These are phyloP conservation scores for Andrographis paniculata DNA, from an alignment of 305 asterid genomes.

Conservation along the genomic window DNA sequence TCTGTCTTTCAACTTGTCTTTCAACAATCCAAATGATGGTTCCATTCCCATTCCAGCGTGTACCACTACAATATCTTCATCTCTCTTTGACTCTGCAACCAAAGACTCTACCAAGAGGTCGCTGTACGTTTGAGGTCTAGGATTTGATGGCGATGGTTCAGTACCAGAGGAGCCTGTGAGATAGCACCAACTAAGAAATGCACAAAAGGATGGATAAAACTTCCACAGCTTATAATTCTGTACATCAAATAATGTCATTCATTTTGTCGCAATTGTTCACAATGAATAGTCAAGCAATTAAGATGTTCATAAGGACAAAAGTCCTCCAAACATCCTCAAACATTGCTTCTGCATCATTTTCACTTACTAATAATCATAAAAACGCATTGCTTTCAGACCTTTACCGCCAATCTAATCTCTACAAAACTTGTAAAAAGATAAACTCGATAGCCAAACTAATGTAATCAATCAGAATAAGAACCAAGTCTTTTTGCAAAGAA, in stretches of 20 bases:
- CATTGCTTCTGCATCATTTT: too few species aligned
- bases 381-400: too few species aligned
- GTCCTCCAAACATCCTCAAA: too few species aligned
- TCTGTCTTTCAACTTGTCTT: slow-evolving; percentile 43
- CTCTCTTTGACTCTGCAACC: slow-evolving; percentile 52
- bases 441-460: too few species aligned
- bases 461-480: too few species aligned
- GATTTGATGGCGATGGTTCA: slow-evolving; percentile 21
- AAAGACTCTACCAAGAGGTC: slow-evolving; percentile 70
- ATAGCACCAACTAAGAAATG: slow-evolving; percentile 12
- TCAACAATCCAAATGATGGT: slow-evolving; percentile 48
- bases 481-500: too few species aligned
- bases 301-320: too few species aligned
- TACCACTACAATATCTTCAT: slow-evolving; percentile 71
- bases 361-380: too few species aligned
- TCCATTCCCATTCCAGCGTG: slow-evolving; percentile 95
- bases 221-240: neutral
- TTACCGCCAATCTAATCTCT: too few species aligned
- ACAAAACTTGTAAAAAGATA: too few species aligned
- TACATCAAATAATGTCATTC: too few species aligned
- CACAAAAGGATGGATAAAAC: slow-evolving; percentile 6
- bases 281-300: neutral
- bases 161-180: slow-evolving; percentile 27
- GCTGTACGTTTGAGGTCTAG: slow-evolving; percentile 47
- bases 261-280: too few species aligned